These are phyloP conservation scores for Podosphaera aphanis DNA, from an alignment of 2,329 filamentous ascomycete genomes.

Conservation along the genomic window DNA sequence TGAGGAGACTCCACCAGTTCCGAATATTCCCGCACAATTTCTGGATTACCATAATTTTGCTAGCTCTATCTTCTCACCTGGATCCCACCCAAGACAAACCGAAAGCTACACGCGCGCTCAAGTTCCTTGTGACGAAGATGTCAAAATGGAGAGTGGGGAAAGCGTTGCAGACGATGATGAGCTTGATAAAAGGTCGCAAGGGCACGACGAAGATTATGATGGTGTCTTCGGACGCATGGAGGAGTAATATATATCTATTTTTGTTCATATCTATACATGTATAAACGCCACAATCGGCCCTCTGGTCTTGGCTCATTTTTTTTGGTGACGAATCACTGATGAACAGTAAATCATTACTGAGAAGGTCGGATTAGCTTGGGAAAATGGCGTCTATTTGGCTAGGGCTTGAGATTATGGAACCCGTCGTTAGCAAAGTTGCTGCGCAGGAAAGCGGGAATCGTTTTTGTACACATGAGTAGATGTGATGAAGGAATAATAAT, in stretches of 20 bases:
- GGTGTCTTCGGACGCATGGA: conserved; percentile 95
- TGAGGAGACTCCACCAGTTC: conserved; percentile 63
- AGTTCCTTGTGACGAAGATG: conserved; percentile 33
- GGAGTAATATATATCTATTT: conserved; percentile 28
- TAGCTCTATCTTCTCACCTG: conserved; percentile 30
- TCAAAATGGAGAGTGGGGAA: conserved; percentile 44
- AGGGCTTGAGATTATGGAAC: neutral
- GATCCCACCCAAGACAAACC: conserved; percentile 36
- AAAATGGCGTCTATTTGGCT: neutral
- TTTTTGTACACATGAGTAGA: neutral
- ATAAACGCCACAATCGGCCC: neutral
- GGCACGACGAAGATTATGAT: conserved; percentile 73
- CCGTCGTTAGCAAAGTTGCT: neutral
- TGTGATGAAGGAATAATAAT: neutral
- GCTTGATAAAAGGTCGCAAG: conserved; percentile 32
- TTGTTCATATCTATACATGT: neutral
- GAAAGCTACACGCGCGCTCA: conserved; percentile 39
- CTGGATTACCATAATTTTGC: conserved; percentile 35
- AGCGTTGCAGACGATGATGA: conserved; percentile 42
- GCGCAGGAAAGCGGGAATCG: neutral
- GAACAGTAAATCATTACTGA: neutral
- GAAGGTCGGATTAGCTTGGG: neutral
- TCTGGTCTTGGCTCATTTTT: neutral
- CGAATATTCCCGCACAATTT: conserved; percentile 63
- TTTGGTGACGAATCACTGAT: too few relatives aligned